These are phyloP conservation scores for Colletotrichum echinochloae DNA, from an alignment of 2,329 filamentous ascomycete species.

Conservation along the genomic window DNA sequence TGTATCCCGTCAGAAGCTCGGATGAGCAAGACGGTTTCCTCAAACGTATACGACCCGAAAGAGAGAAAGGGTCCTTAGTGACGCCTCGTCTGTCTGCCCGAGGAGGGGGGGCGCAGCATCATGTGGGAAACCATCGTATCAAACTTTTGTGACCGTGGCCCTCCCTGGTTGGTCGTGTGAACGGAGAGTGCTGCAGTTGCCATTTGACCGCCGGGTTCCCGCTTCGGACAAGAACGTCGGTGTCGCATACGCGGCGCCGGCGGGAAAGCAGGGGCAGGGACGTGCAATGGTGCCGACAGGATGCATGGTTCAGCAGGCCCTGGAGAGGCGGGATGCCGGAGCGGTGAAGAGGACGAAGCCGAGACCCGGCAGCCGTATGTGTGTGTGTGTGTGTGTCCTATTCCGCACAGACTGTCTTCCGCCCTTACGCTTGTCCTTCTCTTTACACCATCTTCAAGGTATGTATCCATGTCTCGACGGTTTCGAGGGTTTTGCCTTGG, in stretches of 20 bases:
- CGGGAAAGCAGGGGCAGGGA: too few relatives aligned
- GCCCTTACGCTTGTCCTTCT: background rate
- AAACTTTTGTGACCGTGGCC: background rate
- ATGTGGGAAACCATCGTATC: background rate
- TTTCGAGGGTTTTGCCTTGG: too few relatives aligned
- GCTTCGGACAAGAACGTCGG: background rate
- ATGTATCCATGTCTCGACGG: too few relatives aligned
- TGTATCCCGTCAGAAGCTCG: background rate
- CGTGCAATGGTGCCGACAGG: background rate
- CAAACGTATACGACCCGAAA: background rate
- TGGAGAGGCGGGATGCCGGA: background rate
- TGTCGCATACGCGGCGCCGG: background rate
- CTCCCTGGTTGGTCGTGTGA: background rate
- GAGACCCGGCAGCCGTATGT: background rate
- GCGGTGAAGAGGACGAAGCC: background rate
- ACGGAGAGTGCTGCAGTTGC: background rate
- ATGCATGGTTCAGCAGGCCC: background rate
- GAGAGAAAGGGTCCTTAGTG: background rate
- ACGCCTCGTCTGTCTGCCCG: too few relatives aligned
- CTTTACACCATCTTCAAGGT: too few relatives aligned
- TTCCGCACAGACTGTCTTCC: background rate
- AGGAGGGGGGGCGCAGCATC: too few relatives aligned
- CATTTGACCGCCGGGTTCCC: background rate
- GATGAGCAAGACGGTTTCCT: background rate
- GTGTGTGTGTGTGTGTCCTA: background rate